phyloP scores from a whole-genome alignment of 371 early-diverging fungal genomes.

The Saksenaea oblongispora region DNA sequence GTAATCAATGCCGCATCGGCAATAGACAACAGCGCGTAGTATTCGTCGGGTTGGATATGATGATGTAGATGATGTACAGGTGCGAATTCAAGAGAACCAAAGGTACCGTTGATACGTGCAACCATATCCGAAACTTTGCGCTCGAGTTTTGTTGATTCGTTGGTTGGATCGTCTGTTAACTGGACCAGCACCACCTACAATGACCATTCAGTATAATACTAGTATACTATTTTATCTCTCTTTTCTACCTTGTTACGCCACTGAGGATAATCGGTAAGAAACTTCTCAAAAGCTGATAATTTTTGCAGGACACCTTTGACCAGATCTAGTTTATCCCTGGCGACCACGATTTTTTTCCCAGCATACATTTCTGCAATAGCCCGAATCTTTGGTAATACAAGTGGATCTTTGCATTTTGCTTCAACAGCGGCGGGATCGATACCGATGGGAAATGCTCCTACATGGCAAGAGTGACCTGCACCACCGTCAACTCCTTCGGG shows the following conservation, averaged over 20 bases:
- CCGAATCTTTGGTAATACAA: constrained; percentile 70
- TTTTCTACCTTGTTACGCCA: constrained; percentile 74
- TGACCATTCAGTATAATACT: no score
- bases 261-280: constrained; percentile 87
- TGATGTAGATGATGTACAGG: constrained; percentile 97
- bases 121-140: constrained; percentile 89
- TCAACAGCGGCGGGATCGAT: constrained; percentile 78
- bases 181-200: constrained; percentile 88
- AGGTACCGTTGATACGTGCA: constrained; percentile 91
- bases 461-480: constrained; percentile 69
- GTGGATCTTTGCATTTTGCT: constrained; percentile 29
- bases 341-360: constrained; percentile 94
- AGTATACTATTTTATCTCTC: no score
- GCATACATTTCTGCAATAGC: constrained; percentile 84
- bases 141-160: constrained; percentile 70
- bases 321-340: constrained; percentile 97
- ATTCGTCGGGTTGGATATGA: constrained; percentile 90
- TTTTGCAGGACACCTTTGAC: constrained; percentile 99
- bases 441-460: constrained; percentile 98
- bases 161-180: constrained; percentile 53
- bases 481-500: constrained; percentile 82
- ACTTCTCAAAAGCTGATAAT: constrained; percentile 92
- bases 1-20: constrained; percentile 97
- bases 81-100: constrained; percentile 92
- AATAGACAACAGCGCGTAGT: constrained; percentile 90